These are phyloP conservation scores for Penicillium canescens DNA, from an alignment of 495 filamentous ascomycete species.

Conservation along the genomic window DNA sequence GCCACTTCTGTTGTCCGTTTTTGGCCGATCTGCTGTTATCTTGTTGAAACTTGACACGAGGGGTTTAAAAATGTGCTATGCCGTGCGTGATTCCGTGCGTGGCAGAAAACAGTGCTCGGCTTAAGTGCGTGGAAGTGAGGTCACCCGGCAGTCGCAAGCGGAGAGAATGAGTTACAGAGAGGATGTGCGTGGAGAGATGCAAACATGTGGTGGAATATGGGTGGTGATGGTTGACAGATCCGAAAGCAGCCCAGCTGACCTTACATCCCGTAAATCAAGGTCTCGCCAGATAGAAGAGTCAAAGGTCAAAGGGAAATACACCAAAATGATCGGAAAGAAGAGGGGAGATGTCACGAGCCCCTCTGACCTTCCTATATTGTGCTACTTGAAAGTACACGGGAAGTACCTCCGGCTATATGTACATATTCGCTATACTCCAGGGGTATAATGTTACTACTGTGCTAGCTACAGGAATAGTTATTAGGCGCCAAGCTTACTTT, in stretches of 20 bases:
- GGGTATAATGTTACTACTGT: neutral
- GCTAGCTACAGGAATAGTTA: too few relatives aligned
- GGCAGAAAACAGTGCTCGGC: neutral
- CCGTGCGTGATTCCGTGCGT: neutral
- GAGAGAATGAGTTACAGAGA: too few relatives aligned
- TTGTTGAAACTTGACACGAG: neutral
- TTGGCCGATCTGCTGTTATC: neutral
- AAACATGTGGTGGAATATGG: too few relatives aligned
- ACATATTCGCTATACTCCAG: neutral
- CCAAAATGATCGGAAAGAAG: neutral
- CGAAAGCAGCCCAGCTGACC: neutral
- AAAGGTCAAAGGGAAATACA: neutral
- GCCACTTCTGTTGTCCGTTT: neutral
- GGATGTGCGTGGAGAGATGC: neutral
- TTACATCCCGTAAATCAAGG: neutral
- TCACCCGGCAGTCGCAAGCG: too few relatives aligned
- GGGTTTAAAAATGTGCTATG: neutral
- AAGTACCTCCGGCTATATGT: too few relatives aligned
- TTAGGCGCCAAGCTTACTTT: too few relatives aligned
- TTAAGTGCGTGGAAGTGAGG: neutral
- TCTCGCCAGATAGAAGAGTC: too few relatives aligned
- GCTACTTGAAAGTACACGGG: neutral
- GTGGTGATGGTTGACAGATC: neutral
- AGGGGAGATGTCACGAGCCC: slow-evolving; percentile 9
- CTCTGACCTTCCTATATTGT: neutral